Evolutionary conservation across 2,329 filamentous ascomycete genomes (phyloP).

Genomic region (Stemphylium beticola): DNA sequence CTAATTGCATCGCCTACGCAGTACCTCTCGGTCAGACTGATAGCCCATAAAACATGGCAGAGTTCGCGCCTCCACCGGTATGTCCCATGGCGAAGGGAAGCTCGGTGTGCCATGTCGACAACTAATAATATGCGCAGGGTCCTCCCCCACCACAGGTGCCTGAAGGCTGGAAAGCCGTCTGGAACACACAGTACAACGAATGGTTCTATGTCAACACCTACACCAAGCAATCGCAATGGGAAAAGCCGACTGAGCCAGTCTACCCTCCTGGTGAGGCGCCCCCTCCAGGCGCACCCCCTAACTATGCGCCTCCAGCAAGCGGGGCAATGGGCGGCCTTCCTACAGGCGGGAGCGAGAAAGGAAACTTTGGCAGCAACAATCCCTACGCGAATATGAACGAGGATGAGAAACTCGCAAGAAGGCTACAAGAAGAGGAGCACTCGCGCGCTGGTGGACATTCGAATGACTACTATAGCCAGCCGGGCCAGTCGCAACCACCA

Average conservation of each 20-base stretch:
- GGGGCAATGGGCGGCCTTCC: conserved; percentile 43
- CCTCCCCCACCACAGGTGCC: conserved; percentile 68
- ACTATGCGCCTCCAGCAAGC: conserved; percentile 61
- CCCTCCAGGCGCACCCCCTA: conserved; percentile 69
- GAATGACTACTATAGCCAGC: conserved; percentile 53
- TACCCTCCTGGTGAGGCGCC: conserved; percentile 56
- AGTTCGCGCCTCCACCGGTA: conserved; percentile 47
- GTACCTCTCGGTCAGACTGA: background rate
- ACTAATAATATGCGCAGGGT: conserved; percentile 36
- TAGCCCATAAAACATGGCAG: conserved; percentile 33
- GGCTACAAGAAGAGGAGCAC: conserved; percentile 84
- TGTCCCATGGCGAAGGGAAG: conserved; percentile 10
- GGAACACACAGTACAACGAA: conserved; percentile 85
- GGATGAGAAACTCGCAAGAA: conserved; percentile 76
- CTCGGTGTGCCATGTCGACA: background rate
- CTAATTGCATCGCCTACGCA: too few relatives aligned
- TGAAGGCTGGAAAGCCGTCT: conserved; percentile 84
- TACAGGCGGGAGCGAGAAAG: conserved; percentile 54
- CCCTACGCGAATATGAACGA: conserved; percentile 68
- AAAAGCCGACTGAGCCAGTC: conserved; percentile 75
- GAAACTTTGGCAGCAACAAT: conserved; percentile 65
- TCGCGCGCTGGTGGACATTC: conserved; percentile 56
- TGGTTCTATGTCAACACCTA: conserved; percentile 93
- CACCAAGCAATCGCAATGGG: conserved; percentile 91
- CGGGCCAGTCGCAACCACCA: conserved; percentile 12